Percentiles rank a stretch among this genome's conserved stretches.
Conservation (phyloP, 768 basidiomycete species). For the Xerocomellus intermedius region DNA sequence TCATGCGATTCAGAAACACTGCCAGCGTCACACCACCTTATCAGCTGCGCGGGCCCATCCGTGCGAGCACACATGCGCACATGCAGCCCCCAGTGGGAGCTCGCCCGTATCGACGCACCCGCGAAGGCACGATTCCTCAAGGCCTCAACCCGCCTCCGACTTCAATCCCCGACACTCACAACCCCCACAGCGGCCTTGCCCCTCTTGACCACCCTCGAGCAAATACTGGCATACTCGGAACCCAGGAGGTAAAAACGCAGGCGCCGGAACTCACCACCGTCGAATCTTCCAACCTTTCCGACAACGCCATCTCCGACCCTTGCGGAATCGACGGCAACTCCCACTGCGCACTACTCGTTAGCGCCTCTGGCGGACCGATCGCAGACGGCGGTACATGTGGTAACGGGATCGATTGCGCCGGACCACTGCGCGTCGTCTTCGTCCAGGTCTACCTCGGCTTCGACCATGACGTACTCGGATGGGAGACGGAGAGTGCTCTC, state of each 20-base stretch:
- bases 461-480: constrained; percentile 65
- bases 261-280: constrained; percentile 33
- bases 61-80: too few relatives aligned
- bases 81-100: too few relatives aligned
- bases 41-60: too few relatives aligned
- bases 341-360: constrained; percentile 53
- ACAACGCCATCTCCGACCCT: constrained; percentile 42
- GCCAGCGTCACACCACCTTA: too few relatives aligned
- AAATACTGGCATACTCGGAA: too few relatives aligned
- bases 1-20: too few relatives aligned
- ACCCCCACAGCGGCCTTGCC: too few relatives aligned
- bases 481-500: constrained; percentile 22
- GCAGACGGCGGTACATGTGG: constrained; percentile 41
- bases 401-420: constrained; percentile 22
- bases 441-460: constrained; percentile 36
- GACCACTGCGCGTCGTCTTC: constrained; percentile 20
- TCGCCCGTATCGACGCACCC: too few relatives aligned
- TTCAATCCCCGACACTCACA: too few relatives aligned
- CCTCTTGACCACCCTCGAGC: too few relatives aligned
- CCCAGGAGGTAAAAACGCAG: constrained; percentile 10
- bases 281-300: constrained; percentile 64
- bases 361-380: constrained; percentile 32
- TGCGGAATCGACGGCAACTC: constrained; percentile 63
- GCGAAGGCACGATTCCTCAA: too few relatives aligned
- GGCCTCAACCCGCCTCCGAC: too few relatives aligned